Evolutionary conservation across 139 green algal species (phyloP).

Genomic region (Astrephomene gubernaculifera): DNA sequence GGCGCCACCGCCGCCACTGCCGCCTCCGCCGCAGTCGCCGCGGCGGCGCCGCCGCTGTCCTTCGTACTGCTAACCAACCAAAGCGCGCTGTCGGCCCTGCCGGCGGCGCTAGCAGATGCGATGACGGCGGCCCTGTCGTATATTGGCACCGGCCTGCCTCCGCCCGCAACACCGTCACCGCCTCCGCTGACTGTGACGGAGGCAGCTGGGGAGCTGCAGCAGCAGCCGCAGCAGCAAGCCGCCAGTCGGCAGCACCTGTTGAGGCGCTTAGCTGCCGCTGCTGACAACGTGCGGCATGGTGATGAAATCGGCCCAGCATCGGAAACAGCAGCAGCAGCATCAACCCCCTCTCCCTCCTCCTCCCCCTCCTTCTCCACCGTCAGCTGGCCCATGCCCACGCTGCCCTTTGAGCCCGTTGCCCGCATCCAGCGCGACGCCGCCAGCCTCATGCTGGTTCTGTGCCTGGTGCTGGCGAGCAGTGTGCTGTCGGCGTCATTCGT

Average conservation of each 20-base stretch:
- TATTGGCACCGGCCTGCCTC: background rate
- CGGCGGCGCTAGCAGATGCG: slow-evolving; percentile 54
- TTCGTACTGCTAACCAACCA: slow-evolving; percentile 64
- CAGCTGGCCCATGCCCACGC: slow-evolving; percentile 61
- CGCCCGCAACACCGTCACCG: background rate
- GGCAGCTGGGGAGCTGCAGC: too few species aligned
- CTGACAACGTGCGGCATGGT: too few species aligned
- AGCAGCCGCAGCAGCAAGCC: too few species aligned
- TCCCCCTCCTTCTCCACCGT: background rate
- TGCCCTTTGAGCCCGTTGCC: slow-evolving; percentile 55
- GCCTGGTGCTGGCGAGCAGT: slow-evolving; percentile 69
- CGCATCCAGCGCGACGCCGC: slow-evolving; percentile 48
- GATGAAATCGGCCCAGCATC: too few species aligned
- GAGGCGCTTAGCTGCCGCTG: too few species aligned
- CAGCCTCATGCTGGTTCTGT: slow-evolving; percentile 78
- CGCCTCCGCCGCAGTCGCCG: background rate
- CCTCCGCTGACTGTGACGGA: too few species aligned
- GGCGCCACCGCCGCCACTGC: background rate
- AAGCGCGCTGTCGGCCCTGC: slow-evolving; percentile 61
- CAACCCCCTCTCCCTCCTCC: background rate
- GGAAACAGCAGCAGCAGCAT: background rate
- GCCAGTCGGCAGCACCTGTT: too few species aligned
- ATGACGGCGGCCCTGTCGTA: slow-evolving; percentile 29
- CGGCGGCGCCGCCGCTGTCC: slow-evolving; percentile 15
- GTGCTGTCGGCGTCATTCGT: slow-evolving; percentile 75